Percentiles rank a stretch among this genome's conserved stretches.
Conservation (phyloP, 2,329 filamentous ascomycete species). For the Hypoxylon sp. region DNA sequence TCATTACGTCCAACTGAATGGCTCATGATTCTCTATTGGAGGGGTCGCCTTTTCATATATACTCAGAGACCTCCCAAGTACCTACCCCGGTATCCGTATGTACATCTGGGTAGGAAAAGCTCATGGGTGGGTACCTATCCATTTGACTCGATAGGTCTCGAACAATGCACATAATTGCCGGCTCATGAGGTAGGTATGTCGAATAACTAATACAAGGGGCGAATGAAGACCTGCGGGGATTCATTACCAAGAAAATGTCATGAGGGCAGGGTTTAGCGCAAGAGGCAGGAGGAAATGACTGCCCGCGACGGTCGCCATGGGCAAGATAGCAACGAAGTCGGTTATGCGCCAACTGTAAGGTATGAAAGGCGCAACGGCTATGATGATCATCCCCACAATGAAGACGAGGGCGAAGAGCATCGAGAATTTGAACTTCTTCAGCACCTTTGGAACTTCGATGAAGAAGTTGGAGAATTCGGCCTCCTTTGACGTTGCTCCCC, state of each 20-base stretch:
- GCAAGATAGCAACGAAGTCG: slow-evolving; percentile 81
- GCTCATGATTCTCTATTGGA: not conserved
- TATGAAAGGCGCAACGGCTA: slow-evolving; percentile 74
- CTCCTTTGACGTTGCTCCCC: slow-evolving; percentile 89
- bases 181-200: not conserved
- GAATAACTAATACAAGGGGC: not conserved
- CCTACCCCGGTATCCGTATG: not conserved
- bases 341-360: slow-evolving; percentile 75
- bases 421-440: slow-evolving; percentile 82
- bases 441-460: slow-evolving; percentile 82
- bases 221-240: not conserved
- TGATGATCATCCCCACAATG: slow-evolving; percentile 72
- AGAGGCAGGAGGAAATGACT: slow-evolving; percentile 80
- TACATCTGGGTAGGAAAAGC: not conserved
- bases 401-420: slow-evolving; percentile 72
- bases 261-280: slow-evolving; percentile 81
- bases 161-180: not conserved
- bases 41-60: not conserved
- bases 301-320: slow-evolving; percentile 77
- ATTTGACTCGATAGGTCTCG: not conserved
- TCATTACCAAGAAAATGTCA: slow-evolving; percentile 80
- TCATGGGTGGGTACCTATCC: not conserved
- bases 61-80: not conserved
- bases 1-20: slow-evolving; percentile 7
- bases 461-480: slow-evolving; percentile 86